phyloP scores from a whole-genome alignment of 108 stramenopile genomes.

The Discostella pseudostelligera region DNA sequence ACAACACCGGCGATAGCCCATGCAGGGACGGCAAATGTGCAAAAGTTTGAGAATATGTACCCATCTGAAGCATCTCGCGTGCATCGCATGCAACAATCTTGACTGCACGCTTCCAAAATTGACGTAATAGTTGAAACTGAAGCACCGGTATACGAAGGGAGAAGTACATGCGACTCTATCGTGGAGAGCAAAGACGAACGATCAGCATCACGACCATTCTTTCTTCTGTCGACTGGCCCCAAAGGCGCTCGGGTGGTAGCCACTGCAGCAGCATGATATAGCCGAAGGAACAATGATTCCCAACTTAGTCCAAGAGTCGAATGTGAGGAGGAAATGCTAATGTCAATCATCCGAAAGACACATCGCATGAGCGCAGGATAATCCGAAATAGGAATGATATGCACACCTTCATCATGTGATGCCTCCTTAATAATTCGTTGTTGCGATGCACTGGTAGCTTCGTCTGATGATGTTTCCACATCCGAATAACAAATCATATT shows the following conservation, averaged over 20 bases:
- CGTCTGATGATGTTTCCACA: conserved; percentile 1
- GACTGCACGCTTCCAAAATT: conserved; percentile 23
- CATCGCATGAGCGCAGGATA: conserved; percentile 41
- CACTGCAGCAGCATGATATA: conserved; percentile 34
- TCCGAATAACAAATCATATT: conserved; percentile 25
- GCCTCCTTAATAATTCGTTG: conserved; percentile 11
- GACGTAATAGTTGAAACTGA: conserved; percentile 24
- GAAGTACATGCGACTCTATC: conserved; percentile 36
- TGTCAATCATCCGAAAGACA: conserved; percentile 35
- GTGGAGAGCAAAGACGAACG: conserved; percentile 24
- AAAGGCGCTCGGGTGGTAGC: conserved; percentile 12
- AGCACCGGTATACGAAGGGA: conserved; percentile 34
- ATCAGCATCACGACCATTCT: conserved; percentile 3
- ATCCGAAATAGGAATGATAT: conserved; percentile 37
- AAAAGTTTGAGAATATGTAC: neutral
- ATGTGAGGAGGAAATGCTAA: neutral
- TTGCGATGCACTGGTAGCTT: neutral
- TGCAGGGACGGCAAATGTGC: conserved; percentile 5
- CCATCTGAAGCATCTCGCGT: conserved; percentile 1
- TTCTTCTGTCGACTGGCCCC: neutral
- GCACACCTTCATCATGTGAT: conserved; percentile 17
- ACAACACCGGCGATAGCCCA: conserved; percentile 39
- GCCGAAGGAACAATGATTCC: conserved; percentile 30
- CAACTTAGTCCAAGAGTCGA: conserved; percentile 9
- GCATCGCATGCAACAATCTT: conserved; percentile 26